phyloP scores from a whole-genome alignment of 2,329 filamentous ascomycete species.

The Sporothrix humicola region DNA sequence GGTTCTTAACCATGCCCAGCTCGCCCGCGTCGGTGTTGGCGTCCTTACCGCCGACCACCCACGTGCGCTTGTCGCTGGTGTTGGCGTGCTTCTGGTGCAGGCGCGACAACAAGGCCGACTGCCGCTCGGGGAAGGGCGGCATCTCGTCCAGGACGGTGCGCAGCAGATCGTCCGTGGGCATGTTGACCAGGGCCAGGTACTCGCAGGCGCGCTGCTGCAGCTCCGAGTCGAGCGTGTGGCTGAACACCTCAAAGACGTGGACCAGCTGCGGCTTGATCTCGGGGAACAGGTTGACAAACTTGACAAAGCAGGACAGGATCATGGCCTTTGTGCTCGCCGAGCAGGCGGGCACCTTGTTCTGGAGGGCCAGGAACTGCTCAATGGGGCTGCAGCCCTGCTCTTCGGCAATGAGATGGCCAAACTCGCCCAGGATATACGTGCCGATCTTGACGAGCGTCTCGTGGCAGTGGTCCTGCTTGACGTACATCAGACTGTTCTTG shows the following conservation, averaged over 20 bases:
- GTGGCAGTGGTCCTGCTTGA: slow-evolving; percentile 92
- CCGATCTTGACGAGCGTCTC: slow-evolving; percentile 98
- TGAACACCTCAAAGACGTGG: slow-evolving; percentile 88
- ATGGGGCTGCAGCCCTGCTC: slow-evolving; percentile 92
- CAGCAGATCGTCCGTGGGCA: slow-evolving; percentile 88
- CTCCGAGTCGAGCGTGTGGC: slow-evolving; percentile 92
- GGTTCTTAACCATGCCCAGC: slow-evolving; percentile 78
- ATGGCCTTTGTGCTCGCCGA: slow-evolving; percentile 91
- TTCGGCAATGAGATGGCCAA: slow-evolving; percentile 94
- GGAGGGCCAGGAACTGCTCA: slow-evolving; percentile 92
- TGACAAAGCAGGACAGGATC: slow-evolving; percentile 93
- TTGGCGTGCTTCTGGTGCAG: slow-evolving; percentile 93
- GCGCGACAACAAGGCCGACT: slow-evolving; percentile 88
- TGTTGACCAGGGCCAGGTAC: slow-evolving; percentile 82
- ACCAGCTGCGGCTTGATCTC: slow-evolving; percentile 97
- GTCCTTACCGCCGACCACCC: slow-evolving; percentile 97
- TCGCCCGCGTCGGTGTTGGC: slow-evolving; percentile 83
- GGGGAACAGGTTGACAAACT: slow-evolving; percentile 97
- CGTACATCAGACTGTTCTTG: slow-evolving; percentile 87
- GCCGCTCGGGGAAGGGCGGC: slow-evolving; percentile 94
- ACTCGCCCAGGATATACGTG: slow-evolving; percentile 93
- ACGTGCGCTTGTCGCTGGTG: slow-evolving; percentile 93
- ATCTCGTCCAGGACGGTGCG: slow-evolving; percentile 97
- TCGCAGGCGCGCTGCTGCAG: slow-evolving; percentile 96
- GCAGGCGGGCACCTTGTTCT: slow-evolving; percentile 85